phyloP scores from a whole-genome alignment of 2,329 filamentous ascomycete species.

The Pseudocercospora cruenta region DNA sequence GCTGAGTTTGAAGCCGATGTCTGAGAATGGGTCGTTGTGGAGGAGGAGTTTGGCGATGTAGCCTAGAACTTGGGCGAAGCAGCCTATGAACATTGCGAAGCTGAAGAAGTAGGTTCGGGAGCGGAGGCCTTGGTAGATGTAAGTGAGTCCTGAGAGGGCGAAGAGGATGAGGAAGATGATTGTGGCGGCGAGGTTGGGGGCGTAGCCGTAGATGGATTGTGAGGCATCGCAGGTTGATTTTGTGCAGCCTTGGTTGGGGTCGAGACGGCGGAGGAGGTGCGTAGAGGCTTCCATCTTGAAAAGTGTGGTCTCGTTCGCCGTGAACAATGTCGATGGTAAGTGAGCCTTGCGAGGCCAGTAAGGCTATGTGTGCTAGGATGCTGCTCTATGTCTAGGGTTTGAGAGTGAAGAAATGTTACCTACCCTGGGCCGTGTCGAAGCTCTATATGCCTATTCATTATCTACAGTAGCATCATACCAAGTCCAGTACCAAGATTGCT shows the following conservation, averaged over 20 bases:
- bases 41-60: constrained; percentile 50
- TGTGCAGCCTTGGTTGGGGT: constrained; percentile 36
- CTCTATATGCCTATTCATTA: not conserved
- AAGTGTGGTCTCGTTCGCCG: not conserved
- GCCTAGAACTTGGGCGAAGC: constrained; percentile 47
- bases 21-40: constrained; percentile 47
- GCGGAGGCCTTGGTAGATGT: constrained; percentile 38
- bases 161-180: constrained; percentile 46
- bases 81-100: constrained; percentile 46
- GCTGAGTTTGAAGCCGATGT: constrained; percentile 48
- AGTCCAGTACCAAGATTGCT: not conserved
- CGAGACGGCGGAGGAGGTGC: constrained; percentile 26
- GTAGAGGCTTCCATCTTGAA: constrained; percentile 15
- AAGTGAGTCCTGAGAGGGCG: constrained; percentile 37
- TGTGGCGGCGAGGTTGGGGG: constrained; percentile 43
- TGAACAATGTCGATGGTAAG: no score
- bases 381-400: no score
- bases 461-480: not conserved
- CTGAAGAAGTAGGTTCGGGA: constrained; percentile 47
- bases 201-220: constrained; percentile 39
- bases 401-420: not conserved
- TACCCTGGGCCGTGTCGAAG: not conserved
- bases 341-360: no score
- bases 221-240: constrained; percentile 31
- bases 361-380: no score